Base-by-base conservation (phyloP, 371 early-diverging fungal genomes). In the Blyttiomyces sp. region DNA sequence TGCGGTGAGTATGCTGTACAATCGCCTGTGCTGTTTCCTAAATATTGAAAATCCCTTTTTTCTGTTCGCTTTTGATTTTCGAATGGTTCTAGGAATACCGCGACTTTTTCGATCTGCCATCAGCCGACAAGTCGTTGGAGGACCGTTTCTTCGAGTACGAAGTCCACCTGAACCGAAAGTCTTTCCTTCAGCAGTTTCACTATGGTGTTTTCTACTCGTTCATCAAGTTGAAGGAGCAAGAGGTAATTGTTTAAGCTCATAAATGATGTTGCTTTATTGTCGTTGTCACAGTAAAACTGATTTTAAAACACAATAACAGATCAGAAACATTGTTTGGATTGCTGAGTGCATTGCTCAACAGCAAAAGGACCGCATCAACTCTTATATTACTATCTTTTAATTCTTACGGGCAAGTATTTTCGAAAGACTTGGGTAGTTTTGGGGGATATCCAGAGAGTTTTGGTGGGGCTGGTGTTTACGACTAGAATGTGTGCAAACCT, bases 311-410 rank as follows among this genome's bases (percentile, higher is more conserved):
- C n/a, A 11, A 28, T 4, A 21, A 44, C 45, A 65, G 79, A 91
- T 99, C 53, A 86, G 98, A 60, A 99, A 98, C 78, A 92, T 99
- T 71, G 89, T 98, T 49, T 99, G 98, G 98, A 95, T 99, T 61
- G 91, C 96, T 28, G 99, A 99, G 78, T 99, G 99, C 76, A 95
- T 99, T 70, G 85, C 93, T 32, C 99, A 98, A 79, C 89, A 93
- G 57, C 94, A 96, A 67, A 94, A 90, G 82, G 95, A 95, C 54
- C 82, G 90, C 67, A 93, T 97, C 75, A 86, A 84, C 77, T 91
- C 88, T 68, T 96, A 93, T 74, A 93, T 96, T 51, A 83, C 90
- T 27, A 91, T 94, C 49, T 91, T 89, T 68, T 91, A 81, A 73
- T 39, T 11, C 39, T 11, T 11, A 39, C 11, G n/a, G n/a, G n/a